Evolutionary conservation across 768 basidiomycete genomes (phyloP).

Genomic region (Psilocybe tampanensis): DNA sequence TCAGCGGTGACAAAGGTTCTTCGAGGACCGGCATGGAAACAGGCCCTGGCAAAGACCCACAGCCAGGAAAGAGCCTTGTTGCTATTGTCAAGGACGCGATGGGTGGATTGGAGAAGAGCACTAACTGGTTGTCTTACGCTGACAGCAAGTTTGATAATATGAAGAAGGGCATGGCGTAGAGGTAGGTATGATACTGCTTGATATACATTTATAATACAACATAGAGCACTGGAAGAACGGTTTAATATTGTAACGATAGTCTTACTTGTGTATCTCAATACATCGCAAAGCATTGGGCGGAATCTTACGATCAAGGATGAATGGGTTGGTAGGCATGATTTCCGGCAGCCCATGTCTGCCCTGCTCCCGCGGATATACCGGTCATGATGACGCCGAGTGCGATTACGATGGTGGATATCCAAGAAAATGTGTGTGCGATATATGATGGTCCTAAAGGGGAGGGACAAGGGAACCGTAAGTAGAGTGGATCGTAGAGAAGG

Average conservation of each 20-base stretch:
- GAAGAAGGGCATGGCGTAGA: constrained; percentile 61
- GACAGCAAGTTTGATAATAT: constrained; percentile 81
- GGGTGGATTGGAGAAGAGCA: constrained; percentile 64
- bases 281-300: too few species aligned
- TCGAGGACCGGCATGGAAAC: constrained; percentile 72
- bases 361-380: constrained; percentile 62
- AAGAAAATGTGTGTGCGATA: constrained; percentile 59
- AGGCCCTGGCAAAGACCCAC: constrained; percentile 73
- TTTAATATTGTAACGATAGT: not conserved
- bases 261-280: not conserved
- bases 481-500: not conserved
- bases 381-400: constrained; percentile 58
- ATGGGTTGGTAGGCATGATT: constrained; percentile 64
- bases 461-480: not conserved
- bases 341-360: constrained; percentile 77
- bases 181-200: not conserved
- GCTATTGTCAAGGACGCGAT: constrained; percentile 77
- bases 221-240: not conserved
- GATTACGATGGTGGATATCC: constrained; percentile 58
- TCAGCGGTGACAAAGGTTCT: constrained; percentile 83
- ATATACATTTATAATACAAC: not conserved
- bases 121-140: constrained; percentile 85
- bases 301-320: constrained; percentile 7
- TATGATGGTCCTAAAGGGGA: constrained; percentile 55
- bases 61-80: constrained; percentile 73